Conservation (phyloP, 805 yeast genomes). For the Wickerhamiella bombiphila region DNA sequence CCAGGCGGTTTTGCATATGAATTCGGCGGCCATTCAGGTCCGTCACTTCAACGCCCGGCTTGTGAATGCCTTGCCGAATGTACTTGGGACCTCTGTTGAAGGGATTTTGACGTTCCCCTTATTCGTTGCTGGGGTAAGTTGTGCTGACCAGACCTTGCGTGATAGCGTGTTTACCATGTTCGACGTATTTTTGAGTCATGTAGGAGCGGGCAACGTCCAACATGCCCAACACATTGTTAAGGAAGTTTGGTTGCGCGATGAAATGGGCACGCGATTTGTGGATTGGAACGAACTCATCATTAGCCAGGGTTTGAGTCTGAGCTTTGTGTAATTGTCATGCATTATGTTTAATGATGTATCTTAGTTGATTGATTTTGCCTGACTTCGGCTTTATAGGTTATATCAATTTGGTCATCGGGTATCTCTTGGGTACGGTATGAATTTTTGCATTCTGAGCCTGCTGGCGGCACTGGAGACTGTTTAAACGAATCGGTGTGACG, state of each 20-base stretch:
- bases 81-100: slow-evolving; percentile 53
- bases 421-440: too few species aligned
- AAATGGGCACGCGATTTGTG: slow-evolving; percentile 41
- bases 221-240: slow-evolving; percentile 29
- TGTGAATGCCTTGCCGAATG: slow-evolving; percentile 40
- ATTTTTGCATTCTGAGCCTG: too few species aligned
- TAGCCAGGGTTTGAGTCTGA: slow-evolving; percentile 60
- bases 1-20: slow-evolving; percentile 46
- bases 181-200: slow-evolving; percentile 42
- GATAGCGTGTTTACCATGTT: slow-evolving; percentile 37
- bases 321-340: too few species aligned
- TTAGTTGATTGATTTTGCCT: too few species aligned
- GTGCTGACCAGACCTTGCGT: slow-evolving; percentile 39
- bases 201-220: slow-evolving; percentile 49
- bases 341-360: too few species aligned
- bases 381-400: too few species aligned
- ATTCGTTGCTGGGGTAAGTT: slow-evolving; percentile 62
- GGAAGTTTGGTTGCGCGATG: slow-evolving; percentile 31
- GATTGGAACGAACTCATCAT: slow-evolving; percentile 63
- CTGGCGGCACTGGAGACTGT: too few species aligned
- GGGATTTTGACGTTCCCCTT: slow-evolving; percentile 62
- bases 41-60: slow-evolving; percentile 44
- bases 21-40: slow-evolving; percentile 48
- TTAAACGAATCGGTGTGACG: too few species aligned
- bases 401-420: too few species aligned